Base-by-base conservation (phyloP, 768 basidiomycete genomes). In the Coprinellus micaceus region DNA sequence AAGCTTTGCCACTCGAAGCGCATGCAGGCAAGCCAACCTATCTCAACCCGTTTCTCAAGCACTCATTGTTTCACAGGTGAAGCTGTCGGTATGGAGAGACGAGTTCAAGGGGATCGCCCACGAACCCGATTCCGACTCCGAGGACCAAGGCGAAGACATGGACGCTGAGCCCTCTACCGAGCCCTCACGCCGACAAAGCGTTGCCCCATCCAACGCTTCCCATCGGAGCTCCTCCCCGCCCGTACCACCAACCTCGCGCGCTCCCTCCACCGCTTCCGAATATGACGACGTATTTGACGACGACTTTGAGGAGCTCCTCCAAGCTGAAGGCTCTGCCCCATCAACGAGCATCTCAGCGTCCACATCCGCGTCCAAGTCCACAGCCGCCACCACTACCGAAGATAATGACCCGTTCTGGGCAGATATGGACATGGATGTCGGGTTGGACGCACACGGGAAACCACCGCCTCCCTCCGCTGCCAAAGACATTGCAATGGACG, bases 1-100 rank as follows among this genome's bases (percentile, higher is more conserved):
- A 91, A 88, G 63, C 69, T 97, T 11, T 97, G 92, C 66, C 89
- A 90, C 61, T 86, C 89, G 5, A 84, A 84, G 50, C 82, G 89
- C 13, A 89, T 98, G 86, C 81, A 88, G 71, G 96, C 97, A 66
- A 59, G 83, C 74, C 15, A 21, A 13, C 26, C 25, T 21, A 50
- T 24, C 41, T 17, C 15, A 39, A 15, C 44, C 57, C 30, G 19
- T 22, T 49, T 45, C 29, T 9, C 22, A 13, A 15, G n/a, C 7
- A 21, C 44, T 40, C 37, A 9, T 4, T 13, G 10, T 40, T 30
- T 41, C 52, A 6, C 15, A 43, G 40, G 39, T 26, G 41, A 91
- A 89, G 84, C 66, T 92, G 22, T 82, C 85, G n/a, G 82, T 85
- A 19, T 94, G 89, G 88, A 76, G 81, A 54, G 89, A 93, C 66